Evolutionary conservation across 805 yeast genomes (phyloP).

Genomic region (Sungouiozyma intestinalis): DNA sequence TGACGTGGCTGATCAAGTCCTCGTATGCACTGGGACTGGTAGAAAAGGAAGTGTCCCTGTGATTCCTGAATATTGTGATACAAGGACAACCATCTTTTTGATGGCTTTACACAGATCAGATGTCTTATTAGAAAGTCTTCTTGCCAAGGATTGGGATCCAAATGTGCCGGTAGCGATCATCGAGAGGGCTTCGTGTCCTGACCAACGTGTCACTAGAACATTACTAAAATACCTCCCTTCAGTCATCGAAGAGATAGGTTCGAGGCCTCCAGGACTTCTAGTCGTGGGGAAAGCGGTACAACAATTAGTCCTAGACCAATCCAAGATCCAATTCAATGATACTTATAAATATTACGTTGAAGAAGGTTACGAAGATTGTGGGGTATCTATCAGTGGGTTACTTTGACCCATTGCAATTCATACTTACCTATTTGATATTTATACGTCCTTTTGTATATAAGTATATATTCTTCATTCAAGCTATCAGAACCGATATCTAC

Average conservation of each 20-base stretch:
- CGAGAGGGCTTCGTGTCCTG: constrained; percentile 89
- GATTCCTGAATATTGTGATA: constrained; percentile 59
- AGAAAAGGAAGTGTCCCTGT: constrained; percentile 73
- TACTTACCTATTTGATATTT: too few relatives aligned
- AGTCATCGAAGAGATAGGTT: constrained; percentile 68
- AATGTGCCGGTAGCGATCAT: constrained; percentile 73
- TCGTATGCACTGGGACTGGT: constrained; percentile 92
- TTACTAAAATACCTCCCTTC: constrained; percentile 53
- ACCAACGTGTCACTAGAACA: constrained; percentile 77
- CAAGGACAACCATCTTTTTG: constrained; percentile 75
- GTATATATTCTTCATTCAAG: too few relatives aligned
- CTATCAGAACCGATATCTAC: too few relatives aligned
- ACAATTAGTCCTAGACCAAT: constrained; percentile 26
- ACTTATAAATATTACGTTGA: constrained; percentile 20
- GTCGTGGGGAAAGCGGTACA: constrained; percentile 74
- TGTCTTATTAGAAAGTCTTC: constrained; percentile 40
- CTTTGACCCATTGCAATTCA: too few relatives aligned
- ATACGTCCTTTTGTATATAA: too few relatives aligned
- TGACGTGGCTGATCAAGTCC: constrained; percentile 83
- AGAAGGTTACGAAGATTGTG: constrained; percentile 28
- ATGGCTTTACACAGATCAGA: constrained; percentile 78
- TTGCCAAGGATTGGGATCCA: constrained; percentile 54
- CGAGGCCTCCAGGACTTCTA: constrained; percentile 86
- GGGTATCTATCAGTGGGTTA: not conserved
- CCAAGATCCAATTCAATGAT: constrained; percentile 14